Percentiles rank a stretch among this genome's conserved stretches.
These are phyloP conservation scores for Cynara cardunculus DNA, from an alignment of 129 eudicot species.

Conservation along the genomic window DNA sequence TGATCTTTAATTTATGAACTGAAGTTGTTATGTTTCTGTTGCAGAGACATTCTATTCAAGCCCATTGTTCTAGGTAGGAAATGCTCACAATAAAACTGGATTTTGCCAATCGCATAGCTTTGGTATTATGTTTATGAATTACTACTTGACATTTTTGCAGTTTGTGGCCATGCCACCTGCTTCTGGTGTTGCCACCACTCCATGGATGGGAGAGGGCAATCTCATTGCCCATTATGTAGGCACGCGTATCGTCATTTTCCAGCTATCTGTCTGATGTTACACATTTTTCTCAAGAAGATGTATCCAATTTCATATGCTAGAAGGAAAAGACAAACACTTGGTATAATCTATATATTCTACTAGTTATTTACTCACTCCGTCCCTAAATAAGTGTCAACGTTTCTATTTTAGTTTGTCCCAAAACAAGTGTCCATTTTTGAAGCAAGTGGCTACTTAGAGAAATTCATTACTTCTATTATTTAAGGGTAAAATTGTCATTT, in stretches of 20 bases:
- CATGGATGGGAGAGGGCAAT: conserved; percentile 49
- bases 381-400: neutral
- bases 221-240: conserved; percentile 80
- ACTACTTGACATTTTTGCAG: conserved; percentile 35
- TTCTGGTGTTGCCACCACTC: conserved; percentile 69
- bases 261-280: conserved; percentile 58
- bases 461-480: neutral
- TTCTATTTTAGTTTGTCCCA: neutral
- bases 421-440: neutral
- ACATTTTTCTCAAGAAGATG: conserved; percentile 60
- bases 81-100: conserved; percentile 1
- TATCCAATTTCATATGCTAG: conserved; percentile 56
- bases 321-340: conserved; percentile 56
- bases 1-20: conserved; percentile 19
- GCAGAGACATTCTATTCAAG: conserved; percentile 77
- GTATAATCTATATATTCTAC: conserved; percentile 28
- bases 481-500: neutral
- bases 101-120: neutral
- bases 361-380: neutral
- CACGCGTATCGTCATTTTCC: conserved; percentile 75
- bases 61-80: conserved; percentile 71
- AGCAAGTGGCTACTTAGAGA: neutral
- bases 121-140: neutral
- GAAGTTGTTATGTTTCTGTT: conserved; percentile 19
- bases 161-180: conserved; percentile 81